phyloP scores from a whole-genome alignment of 2,329 filamentous ascomycete genomes.

The Byssothecium circinans region DNA sequence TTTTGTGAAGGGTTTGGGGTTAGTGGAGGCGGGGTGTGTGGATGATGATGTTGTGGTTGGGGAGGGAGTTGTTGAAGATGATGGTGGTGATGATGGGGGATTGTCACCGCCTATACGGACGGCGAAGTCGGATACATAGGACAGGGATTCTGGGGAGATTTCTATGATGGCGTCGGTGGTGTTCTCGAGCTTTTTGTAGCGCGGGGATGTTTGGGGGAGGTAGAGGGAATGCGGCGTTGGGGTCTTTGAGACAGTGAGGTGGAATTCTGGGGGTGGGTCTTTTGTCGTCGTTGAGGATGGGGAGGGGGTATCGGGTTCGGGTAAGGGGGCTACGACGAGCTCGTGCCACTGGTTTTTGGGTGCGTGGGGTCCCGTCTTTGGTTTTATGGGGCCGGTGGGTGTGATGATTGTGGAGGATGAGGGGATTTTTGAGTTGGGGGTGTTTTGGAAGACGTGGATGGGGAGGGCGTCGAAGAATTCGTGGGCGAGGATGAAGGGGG shows the following conservation, averaged over 20 bases:
- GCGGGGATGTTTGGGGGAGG: constrained; percentile 77
- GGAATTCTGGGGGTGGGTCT: constrained; percentile 71
- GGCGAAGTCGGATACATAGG: constrained; percentile 81
- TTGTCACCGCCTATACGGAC: constrained; percentile 73
- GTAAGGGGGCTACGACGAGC: constrained; percentile 48
- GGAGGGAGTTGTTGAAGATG: constrained; percentile 1
- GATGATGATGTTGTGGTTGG: constrained; percentile 52
- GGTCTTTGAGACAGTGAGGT: constrained; percentile 74
- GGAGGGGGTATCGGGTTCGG: constrained; percentile 44
- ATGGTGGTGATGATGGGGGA: constrained; percentile 9
- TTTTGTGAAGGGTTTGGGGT: constrained; percentile 52
- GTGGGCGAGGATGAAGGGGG: constrained; percentile 92
- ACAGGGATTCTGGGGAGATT: constrained; percentile 82
- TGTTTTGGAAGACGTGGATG: constrained; percentile 89
- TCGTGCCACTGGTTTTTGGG: constrained; percentile 46
- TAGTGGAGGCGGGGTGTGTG: constrained; percentile 13
- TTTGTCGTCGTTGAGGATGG: constrained; percentile 15
- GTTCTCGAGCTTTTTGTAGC: constrained; percentile 74
- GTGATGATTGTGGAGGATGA: constrained; percentile 49
- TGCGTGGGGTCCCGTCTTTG: constrained; percentile 41
- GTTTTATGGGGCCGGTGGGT: constrained; percentile 52
- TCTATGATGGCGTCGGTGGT: constrained; percentile 75
- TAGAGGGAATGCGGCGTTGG: constrained; percentile 82
- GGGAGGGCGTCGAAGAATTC: constrained; percentile 98
- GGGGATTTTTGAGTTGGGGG: constrained; percentile 50